A percentile compares a stretch with the other conserved stretches of the same genome.
phyloP scores from a whole-genome alignment of 768 basidiomycete genomes.

The Kwoniella europaea region DNA sequence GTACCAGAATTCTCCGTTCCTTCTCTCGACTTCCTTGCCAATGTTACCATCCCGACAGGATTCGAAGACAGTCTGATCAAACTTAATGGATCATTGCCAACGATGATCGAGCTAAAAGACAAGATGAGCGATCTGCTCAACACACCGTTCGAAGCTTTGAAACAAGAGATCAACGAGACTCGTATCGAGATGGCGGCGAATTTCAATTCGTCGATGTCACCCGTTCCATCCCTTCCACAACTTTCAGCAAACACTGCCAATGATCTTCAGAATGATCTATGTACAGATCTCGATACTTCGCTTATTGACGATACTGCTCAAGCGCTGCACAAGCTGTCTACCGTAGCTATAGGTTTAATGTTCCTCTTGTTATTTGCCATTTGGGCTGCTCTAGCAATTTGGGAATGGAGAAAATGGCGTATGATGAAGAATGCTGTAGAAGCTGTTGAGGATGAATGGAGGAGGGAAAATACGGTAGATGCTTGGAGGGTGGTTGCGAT shows the following conservation, averaged over 20 bases:
- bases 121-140: slow-evolving; percentile 65
- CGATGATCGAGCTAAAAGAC: slow-evolving; percentile 73
- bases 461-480: slow-evolving; percentile 35
- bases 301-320: slow-evolving; percentile 82
- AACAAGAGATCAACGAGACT: slow-evolving; percentile 86
- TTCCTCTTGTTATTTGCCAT: slow-evolving; percentile 74
- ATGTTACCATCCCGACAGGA: slow-evolving; percentile 77
- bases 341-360: slow-evolving; percentile 77
- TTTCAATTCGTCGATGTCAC: slow-evolving; percentile 74
- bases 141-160: slow-evolving; percentile 83
- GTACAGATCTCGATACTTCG: slow-evolving; percentile 75
- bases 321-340: slow-evolving; percentile 77
- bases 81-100: slow-evolving; percentile 81
- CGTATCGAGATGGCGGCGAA: slow-evolving; percentile 67
- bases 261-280: slow-evolving; percentile 64
- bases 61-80: slow-evolving; percentile 74
- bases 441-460: slow-evolving; percentile 42
- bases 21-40: slow-evolving; percentile 72
- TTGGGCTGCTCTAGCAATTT: slow-evolving; percentile 71
- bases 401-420: slow-evolving; percentile 89
- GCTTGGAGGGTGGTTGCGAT: slow-evolving; percentile 54
- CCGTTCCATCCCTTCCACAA: slow-evolving; percentile 65
- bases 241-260: slow-evolving; percentile 35
- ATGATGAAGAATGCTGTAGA: slow-evolving; percentile 49
- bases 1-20: slow-evolving; percentile 77